Evolutionary conservation across 2,329 filamentous ascomycete genomes (phyloP).

Genomic region (Chalaropsis thielavioides): DNA sequence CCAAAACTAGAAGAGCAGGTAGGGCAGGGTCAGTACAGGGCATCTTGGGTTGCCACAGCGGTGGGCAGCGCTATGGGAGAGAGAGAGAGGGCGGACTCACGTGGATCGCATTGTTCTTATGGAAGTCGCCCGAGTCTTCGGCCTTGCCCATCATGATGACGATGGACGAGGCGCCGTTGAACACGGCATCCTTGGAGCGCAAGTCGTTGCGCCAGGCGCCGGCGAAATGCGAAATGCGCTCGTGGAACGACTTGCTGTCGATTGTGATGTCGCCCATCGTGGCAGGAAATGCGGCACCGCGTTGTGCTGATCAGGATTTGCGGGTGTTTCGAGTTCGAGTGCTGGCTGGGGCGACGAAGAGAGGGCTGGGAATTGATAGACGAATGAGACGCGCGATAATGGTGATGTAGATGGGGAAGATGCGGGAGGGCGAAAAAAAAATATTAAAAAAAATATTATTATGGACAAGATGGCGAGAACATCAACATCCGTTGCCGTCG

Average conservation of each 20-base stretch:
- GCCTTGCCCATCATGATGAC: conserved; percentile 90
- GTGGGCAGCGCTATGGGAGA: background rate
- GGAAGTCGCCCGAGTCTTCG: conserved; percentile 70
- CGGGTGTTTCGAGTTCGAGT: background rate
- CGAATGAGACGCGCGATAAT: background rate
- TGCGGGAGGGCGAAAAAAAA: background rate
- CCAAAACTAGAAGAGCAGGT: conserved; percentile 63
- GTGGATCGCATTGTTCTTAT: conserved; percentile 95
- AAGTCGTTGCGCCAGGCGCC: conserved; percentile 95
- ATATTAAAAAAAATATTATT: background rate
- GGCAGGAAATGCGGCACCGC: conserved; percentile 23
- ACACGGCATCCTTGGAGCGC: conserved; percentile 69
- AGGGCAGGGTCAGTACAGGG: background rate
- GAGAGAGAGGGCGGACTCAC: conserved; percentile 35
- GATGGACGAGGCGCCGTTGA: conserved; percentile 75
- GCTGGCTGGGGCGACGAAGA: background rate
- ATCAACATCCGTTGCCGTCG: background rate
- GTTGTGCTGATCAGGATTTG: conserved; percentile 17
- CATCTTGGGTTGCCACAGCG: too few species aligned
- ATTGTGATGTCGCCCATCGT: conserved; percentile 78
- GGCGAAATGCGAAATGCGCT: conserved; percentile 74
- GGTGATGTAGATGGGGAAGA: background rate
- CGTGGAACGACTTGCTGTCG: conserved; percentile 85
- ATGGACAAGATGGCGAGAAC: background rate
- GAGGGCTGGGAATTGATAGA: background rate